A percentile compares a stretch with the other conserved stretches of the same genome.
phyloP scores from a whole-genome alignment of 2,329 filamentous ascomycete species.

The Cladophialophora carrionii region DNA sequence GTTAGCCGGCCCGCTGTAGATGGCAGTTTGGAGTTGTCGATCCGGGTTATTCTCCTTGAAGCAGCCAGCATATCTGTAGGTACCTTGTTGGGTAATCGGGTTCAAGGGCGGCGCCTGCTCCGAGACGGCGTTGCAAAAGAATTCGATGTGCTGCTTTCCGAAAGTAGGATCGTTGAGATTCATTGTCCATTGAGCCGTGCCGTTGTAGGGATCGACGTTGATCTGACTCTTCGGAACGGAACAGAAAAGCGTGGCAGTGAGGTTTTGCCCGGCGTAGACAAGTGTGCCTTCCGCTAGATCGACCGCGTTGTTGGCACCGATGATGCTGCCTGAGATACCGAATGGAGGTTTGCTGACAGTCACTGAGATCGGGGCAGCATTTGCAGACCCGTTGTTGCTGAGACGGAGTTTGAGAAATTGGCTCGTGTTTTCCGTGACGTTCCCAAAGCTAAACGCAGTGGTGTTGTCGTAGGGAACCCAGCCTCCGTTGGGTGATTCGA shows the following conservation, averaged over 20 bases:
- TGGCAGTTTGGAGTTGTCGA: slow-evolving; percentile 41
- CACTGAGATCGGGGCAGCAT: slow-evolving; percentile 56
- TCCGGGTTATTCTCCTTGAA: slow-evolving; percentile 41
- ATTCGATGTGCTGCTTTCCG: slow-evolving; percentile 40
- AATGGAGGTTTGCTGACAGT: slow-evolving; percentile 66
- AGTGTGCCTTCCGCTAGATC: slow-evolving; percentile 62
- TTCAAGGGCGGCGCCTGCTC: slow-evolving; percentile 31
- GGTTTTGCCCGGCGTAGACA: slow-evolving; percentile 55
- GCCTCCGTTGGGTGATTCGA: slow-evolving; percentile 57
- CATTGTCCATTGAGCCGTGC: slow-evolving; percentile 51
- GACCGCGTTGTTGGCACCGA: slow-evolving; percentile 59
- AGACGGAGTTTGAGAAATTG: slow-evolving; percentile 56
- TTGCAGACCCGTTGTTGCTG: slow-evolving; percentile 57
- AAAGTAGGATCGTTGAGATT: slow-evolving; percentile 50
- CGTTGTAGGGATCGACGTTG: slow-evolving; percentile 58
- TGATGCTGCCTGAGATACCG: slow-evolving; percentile 55
- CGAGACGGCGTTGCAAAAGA: slow-evolving; percentile 33
- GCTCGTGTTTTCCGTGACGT: slow-evolving; percentile 58
- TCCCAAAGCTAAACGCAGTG: slow-evolving; percentile 59
- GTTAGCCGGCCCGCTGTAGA: slow-evolving; percentile 37
- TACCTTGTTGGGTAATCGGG: slow-evolving; percentile 28
- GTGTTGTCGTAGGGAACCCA: slow-evolving; percentile 56
- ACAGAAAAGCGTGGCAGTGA: slow-evolving; percentile 59
- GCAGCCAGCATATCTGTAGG: slow-evolving; percentile 42
- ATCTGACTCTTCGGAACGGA: slow-evolving; percentile 61